phyloP scores from a whole-genome alignment of 345 rosid genomes.

The Citrus reticulata region DNA sequence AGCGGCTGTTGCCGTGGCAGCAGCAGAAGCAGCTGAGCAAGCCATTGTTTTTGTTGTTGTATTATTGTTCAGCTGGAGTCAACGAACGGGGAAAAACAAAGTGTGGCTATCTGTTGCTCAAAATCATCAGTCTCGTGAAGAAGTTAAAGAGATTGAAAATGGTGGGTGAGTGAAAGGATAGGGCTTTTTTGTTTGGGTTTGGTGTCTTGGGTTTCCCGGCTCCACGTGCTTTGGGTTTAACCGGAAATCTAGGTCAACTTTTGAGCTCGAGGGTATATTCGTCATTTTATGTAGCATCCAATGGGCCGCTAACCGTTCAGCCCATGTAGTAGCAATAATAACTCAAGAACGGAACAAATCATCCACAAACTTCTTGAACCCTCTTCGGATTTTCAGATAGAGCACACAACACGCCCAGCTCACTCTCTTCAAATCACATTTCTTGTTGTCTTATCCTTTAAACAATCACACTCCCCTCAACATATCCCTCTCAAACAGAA shows the following conservation, averaged over 20 bases:
- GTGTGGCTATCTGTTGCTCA: not conserved
- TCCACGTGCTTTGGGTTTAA: constrained; percentile 6
- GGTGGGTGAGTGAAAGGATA: constrained; percentile 3
- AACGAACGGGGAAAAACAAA: not conserved
- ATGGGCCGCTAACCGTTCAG: too few relatives aligned
- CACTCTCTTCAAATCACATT: not conserved
- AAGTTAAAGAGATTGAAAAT: not conserved
- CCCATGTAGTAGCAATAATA: too few relatives aligned
- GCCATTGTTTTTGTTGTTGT: constrained; percentile 39
- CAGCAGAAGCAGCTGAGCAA: constrained; percentile 57
- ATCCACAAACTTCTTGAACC: not conserved
- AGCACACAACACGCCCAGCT: not conserved
- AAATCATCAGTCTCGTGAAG: too few relatives aligned
- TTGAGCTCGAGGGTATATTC: not conserved
- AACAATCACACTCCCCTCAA: not conserved
- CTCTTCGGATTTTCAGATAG: constrained; percentile 6
- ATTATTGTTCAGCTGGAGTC: not conserved
- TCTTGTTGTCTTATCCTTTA: constrained; percentile 18
- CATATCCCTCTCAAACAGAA: not conserved
- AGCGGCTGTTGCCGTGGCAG: constrained; percentile 28
- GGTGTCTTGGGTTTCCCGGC: constrained; percentile 1
- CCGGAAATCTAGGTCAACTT: not conserved
- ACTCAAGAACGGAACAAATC: not conserved
- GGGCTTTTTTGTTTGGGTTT: not conserved
- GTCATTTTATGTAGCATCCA: not conserved